Conservation (phyloP, 306 rosid species). For the Amphicarpaea edgeworthii region DNA sequence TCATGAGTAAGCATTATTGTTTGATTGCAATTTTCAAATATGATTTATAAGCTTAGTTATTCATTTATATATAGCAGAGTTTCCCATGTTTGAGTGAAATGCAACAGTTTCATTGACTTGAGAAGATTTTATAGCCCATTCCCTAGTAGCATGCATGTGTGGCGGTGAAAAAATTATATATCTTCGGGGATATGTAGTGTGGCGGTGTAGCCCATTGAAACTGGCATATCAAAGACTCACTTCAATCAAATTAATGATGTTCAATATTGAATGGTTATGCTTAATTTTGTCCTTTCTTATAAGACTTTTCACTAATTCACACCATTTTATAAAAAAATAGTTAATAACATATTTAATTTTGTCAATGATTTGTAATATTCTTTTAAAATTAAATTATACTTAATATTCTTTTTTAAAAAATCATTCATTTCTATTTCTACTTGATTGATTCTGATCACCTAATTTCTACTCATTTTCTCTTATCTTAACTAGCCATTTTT, state of each 20-base stretch:
- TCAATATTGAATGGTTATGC: constrained; percentile 6
- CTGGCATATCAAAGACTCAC: background rate
- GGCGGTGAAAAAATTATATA: background rate
- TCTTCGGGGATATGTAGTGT: background rate
- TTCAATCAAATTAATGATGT: background rate
- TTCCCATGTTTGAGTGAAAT: background rate
- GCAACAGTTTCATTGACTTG: constrained; percentile 47
- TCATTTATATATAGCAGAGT: constrained; percentile 9
- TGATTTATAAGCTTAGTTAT: background rate
- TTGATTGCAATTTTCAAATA: background rate
- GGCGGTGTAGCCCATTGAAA: background rate
- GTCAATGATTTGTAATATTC: too few species aligned
- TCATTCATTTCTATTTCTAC: too few species aligned
- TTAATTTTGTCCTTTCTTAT: too few species aligned
- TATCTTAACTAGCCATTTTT: too few species aligned
- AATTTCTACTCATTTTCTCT: too few species aligned
- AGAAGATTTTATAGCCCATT: constrained; percentile 5
- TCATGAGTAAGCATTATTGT: constrained; percentile 12
- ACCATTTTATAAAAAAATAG: too few species aligned
- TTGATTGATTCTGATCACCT: too few species aligned
- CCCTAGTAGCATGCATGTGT: constrained; percentile 18
- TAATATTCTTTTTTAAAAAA: too few species aligned
- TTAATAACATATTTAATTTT: too few species aligned
- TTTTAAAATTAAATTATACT: too few species aligned
- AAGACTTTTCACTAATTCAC: too few species aligned